These are phyloP conservation scores for Hymenoscyphus fructigenus DNA, from an alignment of 2,329 filamentous ascomycete genomes.

Conservation along the genomic window DNA sequence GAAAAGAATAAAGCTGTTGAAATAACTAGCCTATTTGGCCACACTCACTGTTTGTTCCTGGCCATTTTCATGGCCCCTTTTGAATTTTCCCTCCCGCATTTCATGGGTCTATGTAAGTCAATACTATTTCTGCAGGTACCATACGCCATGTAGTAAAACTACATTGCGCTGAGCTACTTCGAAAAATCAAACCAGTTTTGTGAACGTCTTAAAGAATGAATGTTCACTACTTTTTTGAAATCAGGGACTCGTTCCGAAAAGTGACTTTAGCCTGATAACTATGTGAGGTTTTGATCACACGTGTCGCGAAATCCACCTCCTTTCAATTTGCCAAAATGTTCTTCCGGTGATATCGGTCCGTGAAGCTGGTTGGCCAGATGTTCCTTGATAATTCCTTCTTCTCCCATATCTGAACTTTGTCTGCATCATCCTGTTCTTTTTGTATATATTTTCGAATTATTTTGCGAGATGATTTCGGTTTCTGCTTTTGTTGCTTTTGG, in stretches of 20 bases:
- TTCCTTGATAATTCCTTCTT: constrained; percentile 3
- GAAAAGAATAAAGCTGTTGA: not conserved
- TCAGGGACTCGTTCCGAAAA: not conserved
- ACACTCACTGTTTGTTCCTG: no score
- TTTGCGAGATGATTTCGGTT: not conserved
- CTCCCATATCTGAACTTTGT: no score
- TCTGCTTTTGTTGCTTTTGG: not conserved
- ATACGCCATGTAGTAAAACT: no score
- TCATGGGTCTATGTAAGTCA: no score
- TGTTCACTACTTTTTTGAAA: not conserved
- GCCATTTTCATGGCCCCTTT: no score
- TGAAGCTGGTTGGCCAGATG: not conserved
- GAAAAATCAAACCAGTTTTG: no score
- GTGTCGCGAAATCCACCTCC: not conserved
- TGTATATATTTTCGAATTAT: no score
- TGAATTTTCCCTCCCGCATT: no score
- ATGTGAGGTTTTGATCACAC: not conserved
- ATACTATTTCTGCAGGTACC: no score
- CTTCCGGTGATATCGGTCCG: constrained; percentile 21
- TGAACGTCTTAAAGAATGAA: no score
- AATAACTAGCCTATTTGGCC: not conserved
- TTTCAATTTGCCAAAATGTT: not conserved
- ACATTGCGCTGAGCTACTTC: no score
- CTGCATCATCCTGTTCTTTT: no score
- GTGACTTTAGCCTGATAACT: not conserved